A percentile compares a stretch with the other conserved stretches of the same genome.
Conservation (phyloP, 164 flowering plant genomes). For the Taxillus chinensis region DNA sequence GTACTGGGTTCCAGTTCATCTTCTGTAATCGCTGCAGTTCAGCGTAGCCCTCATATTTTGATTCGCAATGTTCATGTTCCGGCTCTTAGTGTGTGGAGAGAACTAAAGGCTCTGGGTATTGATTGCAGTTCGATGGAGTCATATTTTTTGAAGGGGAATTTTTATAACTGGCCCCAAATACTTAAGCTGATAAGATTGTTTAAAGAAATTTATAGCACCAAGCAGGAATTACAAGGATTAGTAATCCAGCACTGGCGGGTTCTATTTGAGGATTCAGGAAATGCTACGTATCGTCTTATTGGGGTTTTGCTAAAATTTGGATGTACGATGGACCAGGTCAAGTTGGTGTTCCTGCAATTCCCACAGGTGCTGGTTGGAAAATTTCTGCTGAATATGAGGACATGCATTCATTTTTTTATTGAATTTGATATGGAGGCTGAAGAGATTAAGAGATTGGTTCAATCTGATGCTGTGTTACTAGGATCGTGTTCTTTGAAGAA, state of each 20-base stretch:
- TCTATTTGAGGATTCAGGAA: slow-evolving; percentile 49
- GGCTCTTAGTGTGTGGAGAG: slow-evolving; percentile 30
- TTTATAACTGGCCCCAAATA: slow-evolving; percentile 45
- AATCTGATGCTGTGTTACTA: slow-evolving; percentile 26
- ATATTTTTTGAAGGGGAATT: slow-evolving; percentile 23
- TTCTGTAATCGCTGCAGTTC: slow-evolving; percentile 26
- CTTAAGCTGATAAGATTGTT: slow-evolving; percentile 28
- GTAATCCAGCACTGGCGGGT: slow-evolving; percentile 33
- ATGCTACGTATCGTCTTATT: slow-evolving; percentile 18
- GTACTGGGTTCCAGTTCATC: slow-evolving; percentile 32
- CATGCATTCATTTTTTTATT: slow-evolving; percentile 25
- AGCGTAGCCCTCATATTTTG: slow-evolving; percentile 43
- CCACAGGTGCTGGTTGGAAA: slow-evolving; percentile 30
- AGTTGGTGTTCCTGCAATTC: slow-evolving; percentile 28
- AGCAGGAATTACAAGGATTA: slow-evolving; percentile 27
- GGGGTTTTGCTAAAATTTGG: slow-evolving; percentile 50
- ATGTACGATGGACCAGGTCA: slow-evolving; percentile 16
- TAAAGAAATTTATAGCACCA: slow-evolving; percentile 20
- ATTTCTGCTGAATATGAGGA: slow-evolving; percentile 36
- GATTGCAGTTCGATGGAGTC: slow-evolving; percentile 33
- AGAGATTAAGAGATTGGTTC: slow-evolving; percentile 35
- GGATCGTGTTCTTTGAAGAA: slow-evolving; percentile 44
- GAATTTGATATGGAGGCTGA: slow-evolving; percentile 40
- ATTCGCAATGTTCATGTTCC: slow-evolving; percentile 25
- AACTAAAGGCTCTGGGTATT: slow-evolving; percentile 34